Evolutionary conservation across 2,329 filamentous ascomycete species (phyloP).

Genomic region (Sarocladium oryzae): DNA sequence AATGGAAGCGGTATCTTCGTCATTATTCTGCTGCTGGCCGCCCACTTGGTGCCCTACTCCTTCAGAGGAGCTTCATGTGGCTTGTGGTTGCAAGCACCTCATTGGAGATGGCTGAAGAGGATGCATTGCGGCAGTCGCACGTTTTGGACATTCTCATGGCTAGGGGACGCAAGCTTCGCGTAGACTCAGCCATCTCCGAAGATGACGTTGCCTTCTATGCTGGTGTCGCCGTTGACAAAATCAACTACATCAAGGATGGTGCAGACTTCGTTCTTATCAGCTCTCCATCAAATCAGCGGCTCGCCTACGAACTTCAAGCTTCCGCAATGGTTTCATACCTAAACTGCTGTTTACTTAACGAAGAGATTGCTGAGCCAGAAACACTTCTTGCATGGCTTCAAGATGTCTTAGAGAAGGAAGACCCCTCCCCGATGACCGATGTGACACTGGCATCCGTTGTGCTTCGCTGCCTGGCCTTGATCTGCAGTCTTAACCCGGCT

Average conservation of each 20-base stretch:
- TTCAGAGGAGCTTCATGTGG: constrained; percentile 84
- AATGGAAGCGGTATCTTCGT: constrained; percentile 82
- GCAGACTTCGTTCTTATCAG: constrained; percentile 80
- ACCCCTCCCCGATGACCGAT: constrained; percentile 77
- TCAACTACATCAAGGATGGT: constrained; percentile 79
- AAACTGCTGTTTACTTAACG: constrained; percentile 77
- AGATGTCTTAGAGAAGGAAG: constrained; percentile 57
- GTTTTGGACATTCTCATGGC: constrained; percentile 69
- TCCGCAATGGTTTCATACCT: constrained; percentile 76
- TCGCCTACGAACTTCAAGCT: constrained; percentile 81
- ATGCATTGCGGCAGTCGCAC: constrained; percentile 53
- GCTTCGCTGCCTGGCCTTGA: constrained; percentile 72
- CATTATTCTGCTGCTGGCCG: constrained; percentile 75
- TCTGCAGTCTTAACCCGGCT: constrained; percentile 67
- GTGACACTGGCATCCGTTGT: constrained; percentile 69
- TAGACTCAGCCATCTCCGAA: constrained; percentile 27
- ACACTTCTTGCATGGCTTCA: constrained; percentile 80
- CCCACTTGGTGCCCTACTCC: constrained; percentile 82
- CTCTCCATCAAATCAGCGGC: constrained; percentile 76
- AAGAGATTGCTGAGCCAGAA: constrained; percentile 74
- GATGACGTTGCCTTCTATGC: constrained; percentile 59
- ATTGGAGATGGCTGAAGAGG: constrained; percentile 58
- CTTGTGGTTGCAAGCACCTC: constrained; percentile 75
- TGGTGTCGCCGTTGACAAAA: constrained; percentile 70
- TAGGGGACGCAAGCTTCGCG: constrained; percentile 40